Evolutionary conservation across 768 basidiomycete genomes (phyloP).

Genomic region (Trametes cinnabarina): DNA sequence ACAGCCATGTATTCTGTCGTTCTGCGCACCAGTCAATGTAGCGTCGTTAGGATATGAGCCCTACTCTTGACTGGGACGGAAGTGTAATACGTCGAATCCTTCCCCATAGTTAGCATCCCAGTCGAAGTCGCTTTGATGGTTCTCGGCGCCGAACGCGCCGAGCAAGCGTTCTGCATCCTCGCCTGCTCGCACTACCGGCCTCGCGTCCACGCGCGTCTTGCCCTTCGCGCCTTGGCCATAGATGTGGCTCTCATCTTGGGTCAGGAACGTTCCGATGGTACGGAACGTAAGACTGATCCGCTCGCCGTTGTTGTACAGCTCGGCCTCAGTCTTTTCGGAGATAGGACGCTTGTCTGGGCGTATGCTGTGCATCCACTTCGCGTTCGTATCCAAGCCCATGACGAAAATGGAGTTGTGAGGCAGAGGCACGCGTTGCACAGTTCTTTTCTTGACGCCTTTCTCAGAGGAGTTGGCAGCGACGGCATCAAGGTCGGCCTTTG

Average conservation of each 20-base stretch:
- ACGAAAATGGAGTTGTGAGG: conserved; percentile 85
- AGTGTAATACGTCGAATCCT: conserved; percentile 69
- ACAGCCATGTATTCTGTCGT: too few relatives aligned
- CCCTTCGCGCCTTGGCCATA: conserved; percentile 72
- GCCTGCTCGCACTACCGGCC: conserved; percentile 51
- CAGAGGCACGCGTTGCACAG: conserved; percentile 61
- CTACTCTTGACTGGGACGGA: conserved; percentile 1
- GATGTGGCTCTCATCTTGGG: conserved; percentile 48
- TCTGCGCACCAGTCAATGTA: too few relatives aligned
- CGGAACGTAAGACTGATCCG: conserved; percentile 82
- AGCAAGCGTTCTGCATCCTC: conserved; percentile 51
- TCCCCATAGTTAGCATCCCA: conserved; percentile 65
- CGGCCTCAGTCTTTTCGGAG: conserved; percentile 49
- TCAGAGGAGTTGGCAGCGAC: neutral
- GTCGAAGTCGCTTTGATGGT: conserved; percentile 65
- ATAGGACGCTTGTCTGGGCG: conserved; percentile 70
- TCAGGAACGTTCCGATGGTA: conserved; percentile 73
- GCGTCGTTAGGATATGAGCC: too few relatives aligned
- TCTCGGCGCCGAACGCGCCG: conserved; percentile 70
- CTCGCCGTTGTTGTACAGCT: conserved; percentile 54
- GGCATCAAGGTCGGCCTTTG: neutral
- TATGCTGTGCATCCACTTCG: conserved; percentile 74
- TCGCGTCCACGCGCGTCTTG: conserved; percentile 55
- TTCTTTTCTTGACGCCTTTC: conserved; percentile 8
- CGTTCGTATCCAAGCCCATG: conserved; percentile 71